Evolutionary conservation across 2,329 filamentous ascomycete species (phyloP).

Genomic region (Aspergillus fumigatiaffinis): DNA sequence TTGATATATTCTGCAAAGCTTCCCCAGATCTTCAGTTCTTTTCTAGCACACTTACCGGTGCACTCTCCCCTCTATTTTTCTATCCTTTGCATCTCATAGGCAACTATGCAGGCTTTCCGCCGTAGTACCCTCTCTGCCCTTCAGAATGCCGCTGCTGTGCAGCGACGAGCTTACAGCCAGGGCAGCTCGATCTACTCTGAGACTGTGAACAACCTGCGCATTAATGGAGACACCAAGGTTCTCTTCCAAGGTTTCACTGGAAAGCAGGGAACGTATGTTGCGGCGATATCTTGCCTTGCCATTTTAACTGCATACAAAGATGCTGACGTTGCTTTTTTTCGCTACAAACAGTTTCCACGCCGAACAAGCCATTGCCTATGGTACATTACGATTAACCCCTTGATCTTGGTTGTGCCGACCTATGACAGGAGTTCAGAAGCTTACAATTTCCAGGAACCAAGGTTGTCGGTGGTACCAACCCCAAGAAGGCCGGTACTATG

Average conservation of each 20-base stretch:
- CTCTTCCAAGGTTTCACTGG: constrained; percentile 97
- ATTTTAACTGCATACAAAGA: constrained; percentile 4
- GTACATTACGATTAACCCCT: constrained; percentile 49
- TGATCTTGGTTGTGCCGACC: constrained; percentile 2
- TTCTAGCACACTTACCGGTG: constrained; percentile 6
- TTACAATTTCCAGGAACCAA: constrained; percentile 68
- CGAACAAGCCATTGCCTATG: constrained; percentile 96
- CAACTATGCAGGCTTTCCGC: constrained; percentile 76
- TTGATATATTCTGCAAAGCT: constrained; percentile 14
- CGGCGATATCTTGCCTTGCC: background rate
- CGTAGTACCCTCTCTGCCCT: constrained; percentile 68
- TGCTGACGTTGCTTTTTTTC: constrained; percentile 30
- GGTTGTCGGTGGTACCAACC: constrained; percentile 96
- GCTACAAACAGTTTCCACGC: constrained; percentile 75
- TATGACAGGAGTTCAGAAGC: constrained; percentile 12
- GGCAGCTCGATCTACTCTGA: constrained; percentile 64
- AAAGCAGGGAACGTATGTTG: constrained; percentile 84
- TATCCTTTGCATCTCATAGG: constrained; percentile 15
- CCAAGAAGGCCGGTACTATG: constrained; percentile 90
- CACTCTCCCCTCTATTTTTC: constrained; percentile 10
- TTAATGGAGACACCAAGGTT: constrained; percentile 90
- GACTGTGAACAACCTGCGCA: constrained; percentile 81
- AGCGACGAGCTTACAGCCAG: constrained; percentile 73
- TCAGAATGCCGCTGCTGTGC: constrained; percentile 56
- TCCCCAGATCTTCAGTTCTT: constrained; percentile 4